Percentiles rank a stretch among this genome's conserved stretches.
Evolutionary conservation across 179 eudicot genomes (phyloP).

Genomic region (Silene noctiflora): DNA sequence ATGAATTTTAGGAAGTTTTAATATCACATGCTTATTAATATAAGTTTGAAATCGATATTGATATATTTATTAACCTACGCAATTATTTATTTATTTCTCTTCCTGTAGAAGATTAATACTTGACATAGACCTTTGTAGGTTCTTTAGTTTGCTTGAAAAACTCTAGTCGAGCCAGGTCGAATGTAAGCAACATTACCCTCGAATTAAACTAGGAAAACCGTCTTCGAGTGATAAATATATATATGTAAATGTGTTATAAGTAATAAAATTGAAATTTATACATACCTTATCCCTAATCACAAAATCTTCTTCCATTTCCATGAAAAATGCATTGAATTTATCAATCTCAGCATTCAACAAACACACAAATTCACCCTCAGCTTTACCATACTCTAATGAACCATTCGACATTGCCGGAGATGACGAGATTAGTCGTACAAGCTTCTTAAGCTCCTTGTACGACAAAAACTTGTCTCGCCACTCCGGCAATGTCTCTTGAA

Average conservation of each 20-base stretch:
- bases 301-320: constrained; percentile 88
- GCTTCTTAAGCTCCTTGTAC: constrained; percentile 75
- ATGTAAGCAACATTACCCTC: too few relatives aligned
- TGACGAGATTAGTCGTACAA: constrained; percentile 49
- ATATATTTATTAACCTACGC: too few relatives aligned
- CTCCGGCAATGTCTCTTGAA: constrained; percentile 62
- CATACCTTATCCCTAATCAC: constrained; percentile 66
- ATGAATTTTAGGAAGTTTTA: too few relatives aligned
- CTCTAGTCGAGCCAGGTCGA: too few relatives aligned
- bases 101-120: too few relatives aligned
- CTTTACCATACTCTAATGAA: constrained; percentile 36
- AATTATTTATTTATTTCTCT: too few relatives aligned
- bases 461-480: constrained; percentile 77
- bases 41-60: too few relatives aligned
- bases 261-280: background rate
- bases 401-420: constrained; percentile 17
- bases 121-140: too few relatives aligned
- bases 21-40: too few relatives aligned
- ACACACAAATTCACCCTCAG: constrained; percentile 60
- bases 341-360: constrained; percentile 71
- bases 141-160: too few relatives aligned
- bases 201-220: too few relatives aligned
- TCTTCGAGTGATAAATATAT: too few relatives aligned
- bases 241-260: background rate
- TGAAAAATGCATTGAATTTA: constrained; percentile 67